phyloP scores from a whole-genome alignment of 352 stramenopile genomes.

The Globisporangium nunn region DNA sequence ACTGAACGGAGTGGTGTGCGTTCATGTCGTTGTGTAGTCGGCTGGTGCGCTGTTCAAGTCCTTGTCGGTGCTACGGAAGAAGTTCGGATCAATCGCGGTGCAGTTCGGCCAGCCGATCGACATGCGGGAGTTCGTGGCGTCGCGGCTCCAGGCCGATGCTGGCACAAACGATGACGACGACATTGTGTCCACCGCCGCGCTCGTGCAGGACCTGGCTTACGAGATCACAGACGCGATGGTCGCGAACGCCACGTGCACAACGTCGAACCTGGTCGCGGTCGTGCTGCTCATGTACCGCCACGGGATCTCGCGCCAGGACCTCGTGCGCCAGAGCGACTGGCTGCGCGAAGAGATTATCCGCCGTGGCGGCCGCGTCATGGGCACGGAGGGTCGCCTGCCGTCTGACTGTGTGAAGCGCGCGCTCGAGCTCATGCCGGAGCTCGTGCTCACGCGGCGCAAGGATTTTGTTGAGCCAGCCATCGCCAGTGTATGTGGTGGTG shows the following conservation, averaged over 20 bases:
- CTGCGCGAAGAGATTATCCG: constrained; percentile 60
- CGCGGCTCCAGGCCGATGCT: constrained; percentile 17
- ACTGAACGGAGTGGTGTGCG: neutral
- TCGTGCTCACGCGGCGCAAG: constrained; percentile 65
- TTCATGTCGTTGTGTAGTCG: constrained; percentile 21
- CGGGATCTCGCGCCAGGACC: constrained; percentile 61
- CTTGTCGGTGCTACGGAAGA: constrained; percentile 59
- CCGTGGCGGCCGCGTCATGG: constrained; percentile 61
- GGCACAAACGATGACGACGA: neutral
- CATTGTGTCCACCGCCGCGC: constrained; percentile 25
- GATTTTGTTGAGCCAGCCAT: constrained; percentile 78
- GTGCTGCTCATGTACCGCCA: constrained; percentile 77
- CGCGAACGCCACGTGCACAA: constrained; percentile 53
- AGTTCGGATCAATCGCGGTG: constrained; percentile 79
- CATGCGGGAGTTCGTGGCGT: constrained; percentile 41
- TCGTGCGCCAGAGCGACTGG: constrained; percentile 72
- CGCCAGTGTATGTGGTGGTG: constrained; percentile 34
- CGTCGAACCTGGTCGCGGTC: constrained; percentile 65
- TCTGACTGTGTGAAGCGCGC: constrained; percentile 61
- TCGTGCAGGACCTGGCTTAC: constrained; percentile 67
- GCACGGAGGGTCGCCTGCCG: constrained; percentile 60
- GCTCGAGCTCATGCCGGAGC: constrained; percentile 56
- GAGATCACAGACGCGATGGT: constrained; percentile 72
- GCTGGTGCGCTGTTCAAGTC: constrained; percentile 61
- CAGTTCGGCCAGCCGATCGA: constrained; percentile 70